Conservation (phyloP, 164 flowering plant genomes). For the Nymphaea colorata region DNA sequence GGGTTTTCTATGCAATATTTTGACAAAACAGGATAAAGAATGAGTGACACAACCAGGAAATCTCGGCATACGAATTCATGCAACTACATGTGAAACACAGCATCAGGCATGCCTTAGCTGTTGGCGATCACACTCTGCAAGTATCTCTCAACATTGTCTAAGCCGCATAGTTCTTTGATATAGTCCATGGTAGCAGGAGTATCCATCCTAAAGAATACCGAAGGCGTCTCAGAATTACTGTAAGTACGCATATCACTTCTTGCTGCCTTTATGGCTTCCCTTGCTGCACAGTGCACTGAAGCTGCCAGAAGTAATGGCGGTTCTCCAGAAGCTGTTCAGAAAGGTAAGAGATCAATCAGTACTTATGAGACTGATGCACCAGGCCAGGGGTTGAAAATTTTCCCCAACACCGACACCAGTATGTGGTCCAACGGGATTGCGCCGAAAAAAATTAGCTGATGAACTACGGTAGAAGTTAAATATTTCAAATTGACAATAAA, state of each 20-base stretch:
- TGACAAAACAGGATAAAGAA: too few relatives aligned
- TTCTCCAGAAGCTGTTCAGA: constrained; percentile 79
- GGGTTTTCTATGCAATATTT: too few relatives aligned
- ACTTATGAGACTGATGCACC: not conserved
- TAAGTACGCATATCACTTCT: constrained; percentile 41
- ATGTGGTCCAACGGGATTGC: too few relatives aligned
- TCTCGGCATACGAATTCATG: too few relatives aligned
- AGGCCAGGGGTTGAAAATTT: too few relatives aligned
- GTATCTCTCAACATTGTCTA: constrained; percentile 63
- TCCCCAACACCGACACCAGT: too few relatives aligned
- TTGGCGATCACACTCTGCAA: constrained; percentile 25
- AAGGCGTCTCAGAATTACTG: constrained; percentile 20
- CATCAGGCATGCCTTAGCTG: not conserved
- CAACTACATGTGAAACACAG: too few relatives aligned
- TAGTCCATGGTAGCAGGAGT: constrained; percentile 90
- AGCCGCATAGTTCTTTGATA: constrained; percentile 81
- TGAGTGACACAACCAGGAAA: too few relatives aligned
- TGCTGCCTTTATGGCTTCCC: constrained; percentile 73
- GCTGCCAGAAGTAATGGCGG: constrained; percentile 79
- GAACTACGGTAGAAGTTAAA: too few relatives aligned
- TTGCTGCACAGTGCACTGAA: constrained; percentile 69
- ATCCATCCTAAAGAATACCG: constrained; percentile 27
- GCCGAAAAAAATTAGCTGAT: too few relatives aligned
- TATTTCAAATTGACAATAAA: too few relatives aligned
- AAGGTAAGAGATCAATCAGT: constrained; percentile 1